Evolutionary conservation across 768 basidiomycete species (phyloP), one percentile per base, ranked within the genome.

Genomic region (Pholiota molesta): DNA sequence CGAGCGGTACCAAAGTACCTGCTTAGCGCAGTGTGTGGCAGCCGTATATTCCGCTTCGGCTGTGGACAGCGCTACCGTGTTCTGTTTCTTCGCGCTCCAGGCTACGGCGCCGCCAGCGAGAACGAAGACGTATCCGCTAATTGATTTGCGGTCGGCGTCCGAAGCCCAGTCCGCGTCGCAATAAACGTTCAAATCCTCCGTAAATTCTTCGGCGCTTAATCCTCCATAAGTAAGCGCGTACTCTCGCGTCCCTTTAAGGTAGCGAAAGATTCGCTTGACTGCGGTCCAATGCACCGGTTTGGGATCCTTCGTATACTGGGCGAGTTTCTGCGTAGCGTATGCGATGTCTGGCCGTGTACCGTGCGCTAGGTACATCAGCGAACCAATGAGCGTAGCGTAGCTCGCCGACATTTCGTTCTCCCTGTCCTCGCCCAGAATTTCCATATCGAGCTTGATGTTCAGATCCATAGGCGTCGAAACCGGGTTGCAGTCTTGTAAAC

Each of bases 11-110:
- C 80, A 83, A 3, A 79, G 14, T 1, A 68, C 72, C 62, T 82
- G 72, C 54, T 75, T 69, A 0, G 71, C 55, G 0, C 75, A 74
- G 35, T 79, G 70, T 0, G 69, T 57, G 0, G 68, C 63, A 0
- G 78, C 78, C 14, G 81, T 71, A 66, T 80, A 83, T 69, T 83
- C 81, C 0, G 79, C 77, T 63, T 84, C 79, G 3, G 71, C 72
- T 0, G 75, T 79, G 0, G 79, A 83, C 0, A 72, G 64, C 0
- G 82, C 67, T 23, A 81, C 70, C 0, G 72, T 71, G 1, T 61
- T 47, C 66, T 86, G 83, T 53, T 75, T 71, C 52, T 74, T 71
- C 0, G 76, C 75, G 23, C 66, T 67, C 82, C 83, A 85, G 3
- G 71, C 64, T 5, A 84, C 68, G 2, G 75, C 67, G 5, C 74